phyloP scores from a whole-genome alignment of 441 rosid species.

The Manihot esculenta region DNA sequence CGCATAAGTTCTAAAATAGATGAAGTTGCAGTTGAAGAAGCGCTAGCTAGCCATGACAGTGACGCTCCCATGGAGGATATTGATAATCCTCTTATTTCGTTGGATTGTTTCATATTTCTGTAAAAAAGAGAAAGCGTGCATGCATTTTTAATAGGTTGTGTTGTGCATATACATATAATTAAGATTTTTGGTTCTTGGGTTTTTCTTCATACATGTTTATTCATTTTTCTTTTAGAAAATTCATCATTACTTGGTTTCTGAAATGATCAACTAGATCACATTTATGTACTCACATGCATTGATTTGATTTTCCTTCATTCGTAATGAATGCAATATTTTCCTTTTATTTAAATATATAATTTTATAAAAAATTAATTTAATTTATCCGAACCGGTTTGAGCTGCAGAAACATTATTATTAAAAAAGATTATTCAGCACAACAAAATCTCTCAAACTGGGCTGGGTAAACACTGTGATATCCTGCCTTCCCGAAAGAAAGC shows the following conservation, averaged over 20 bases:
- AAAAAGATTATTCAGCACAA: too few species aligned
- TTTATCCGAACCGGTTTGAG: too few species aligned
- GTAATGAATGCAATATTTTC: not conserved
- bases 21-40: constrained; percentile 42
- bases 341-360: not conserved
- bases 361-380: too few species aligned
- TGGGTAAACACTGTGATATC: too few species aligned
- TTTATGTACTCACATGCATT: constrained; percentile 13
- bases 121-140: constrained; percentile 26
- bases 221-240: not conserved
- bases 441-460: too few species aligned
- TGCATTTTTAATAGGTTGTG: constrained; percentile 2
- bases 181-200: not conserved
- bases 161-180: constrained; percentile 1
- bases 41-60: constrained; percentile 30
- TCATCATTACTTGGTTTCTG: not conserved
- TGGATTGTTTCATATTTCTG: constrained; percentile 88
- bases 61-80: constrained; percentile 53
- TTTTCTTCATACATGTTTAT: not conserved
- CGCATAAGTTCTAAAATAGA: constrained; percentile 53
- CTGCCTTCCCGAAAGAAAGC: too few species aligned
- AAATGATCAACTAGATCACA: constrained; percentile 16
- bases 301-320: not conserved
- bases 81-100: constrained; percentile 68
- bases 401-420: too few species aligned